phyloP scores from a whole-genome alignment of 2,329 filamentous ascomycete genomes.

The Penicillium occitanis region DNA sequence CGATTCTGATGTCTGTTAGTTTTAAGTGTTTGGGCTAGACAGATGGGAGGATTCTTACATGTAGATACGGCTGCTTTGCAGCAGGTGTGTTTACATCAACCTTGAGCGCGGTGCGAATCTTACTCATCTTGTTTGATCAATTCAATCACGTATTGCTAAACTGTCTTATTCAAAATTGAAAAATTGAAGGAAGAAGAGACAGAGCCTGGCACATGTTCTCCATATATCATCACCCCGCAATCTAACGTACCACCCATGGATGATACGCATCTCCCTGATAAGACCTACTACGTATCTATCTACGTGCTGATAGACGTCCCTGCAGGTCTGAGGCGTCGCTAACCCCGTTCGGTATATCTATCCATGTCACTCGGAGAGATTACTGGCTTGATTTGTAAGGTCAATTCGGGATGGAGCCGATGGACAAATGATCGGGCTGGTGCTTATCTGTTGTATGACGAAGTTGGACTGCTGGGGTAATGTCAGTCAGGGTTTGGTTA shows the following conservation, averaged over 20 bases:
- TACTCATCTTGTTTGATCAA: slow-evolving; percentile 33
- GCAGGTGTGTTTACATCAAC: slow-evolving; percentile 73
- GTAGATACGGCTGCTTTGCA: slow-evolving; percentile 65
- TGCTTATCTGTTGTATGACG: not conserved
- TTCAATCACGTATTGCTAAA: not conserved
- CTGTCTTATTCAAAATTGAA: not conserved
- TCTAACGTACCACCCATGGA: not conserved
- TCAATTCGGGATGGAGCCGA: not conserved
- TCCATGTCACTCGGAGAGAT: too few relatives aligned
- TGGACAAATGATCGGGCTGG: not conserved
- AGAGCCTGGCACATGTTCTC: not conserved
- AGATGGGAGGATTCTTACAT: slow-evolving; percentile 49
- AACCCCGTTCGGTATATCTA: not conserved
- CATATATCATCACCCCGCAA: slow-evolving; percentile 2
- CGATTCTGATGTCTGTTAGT: slow-evolving; percentile 62
- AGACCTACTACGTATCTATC: not conserved
- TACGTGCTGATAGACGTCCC: not conserved
- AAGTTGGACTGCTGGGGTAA: not conserved
- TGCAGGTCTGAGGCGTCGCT: not conserved
- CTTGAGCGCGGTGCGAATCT: slow-evolving; percentile 69
- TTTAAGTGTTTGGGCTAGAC: slow-evolving; percentile 17
- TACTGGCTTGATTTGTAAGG: not conserved
- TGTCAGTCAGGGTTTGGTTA: not conserved
- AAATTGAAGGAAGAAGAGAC: not conserved
- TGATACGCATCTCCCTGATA: not conserved